Base-by-base conservation (phyloP, 176 grass and related monocot genomes). In the Musa itinerans region DNA sequence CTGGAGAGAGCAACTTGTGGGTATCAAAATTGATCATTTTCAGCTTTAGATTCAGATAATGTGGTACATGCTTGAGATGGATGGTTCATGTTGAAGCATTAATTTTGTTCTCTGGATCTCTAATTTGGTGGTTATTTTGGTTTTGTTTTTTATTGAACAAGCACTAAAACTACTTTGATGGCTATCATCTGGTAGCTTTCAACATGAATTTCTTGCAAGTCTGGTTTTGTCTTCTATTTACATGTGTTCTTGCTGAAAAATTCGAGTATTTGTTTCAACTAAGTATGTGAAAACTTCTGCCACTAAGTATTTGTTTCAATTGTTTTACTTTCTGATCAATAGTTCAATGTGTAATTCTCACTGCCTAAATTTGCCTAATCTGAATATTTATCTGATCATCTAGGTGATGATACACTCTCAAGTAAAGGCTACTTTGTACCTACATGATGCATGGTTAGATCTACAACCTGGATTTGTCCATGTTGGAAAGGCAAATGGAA, bases 391-490 rank as follows among this genome's bases (percentile, higher is more conserved):
- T 84, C 16, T 79, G 23, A 56, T 52, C 61, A 13, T 82, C 65
- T 52, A 99, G 96, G 91, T 91, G 54, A 92, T 91, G 73, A 56
- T 99, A 63, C 54, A 83, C 78, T 99, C 96, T 76, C 84, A 95
- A 89, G 91, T 99, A 75, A 99, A 99, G 83, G 91, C 96, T 63
- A 83, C 80, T 81, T 70, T 99, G 81, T 75, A 82, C 65, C 68
- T 94, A 75, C 79, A 99, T 74, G 96, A 99, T 87, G 84, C 90
- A 54, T 84, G 63, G 49, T 74, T 99, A 76, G 89, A 99, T 72
- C 91, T 94, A 79, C 96, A 99, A 89, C 75, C 81, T 74, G 96
- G 91, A 92, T 99, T 99, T 86, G 84, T 93, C 55, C 96, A 99
- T 80, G 65, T 87, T 22, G 76, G 84, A 49, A 89, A 89, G 81